Conservation (phyloP, 2,329 filamentous ascomycete species). For the Sarocladium oryzae region DNA sequence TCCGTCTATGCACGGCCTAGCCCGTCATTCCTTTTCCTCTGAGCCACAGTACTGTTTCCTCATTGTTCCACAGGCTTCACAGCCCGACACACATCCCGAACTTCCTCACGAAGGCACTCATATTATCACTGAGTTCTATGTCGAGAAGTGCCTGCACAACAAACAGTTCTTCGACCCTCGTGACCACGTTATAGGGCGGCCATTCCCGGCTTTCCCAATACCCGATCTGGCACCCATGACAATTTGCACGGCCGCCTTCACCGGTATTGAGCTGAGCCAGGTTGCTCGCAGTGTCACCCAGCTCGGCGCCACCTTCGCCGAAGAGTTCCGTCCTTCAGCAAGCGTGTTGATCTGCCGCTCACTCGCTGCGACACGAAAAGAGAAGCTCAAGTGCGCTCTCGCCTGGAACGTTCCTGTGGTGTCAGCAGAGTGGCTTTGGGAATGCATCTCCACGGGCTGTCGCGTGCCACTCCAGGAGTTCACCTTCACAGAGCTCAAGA, state of each 20-base stretch:
- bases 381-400: slow-evolving; percentile 73
- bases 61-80: slow-evolving; percentile 47
- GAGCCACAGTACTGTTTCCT: slow-evolving; percentile 38
- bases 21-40: slow-evolving; percentile 21
- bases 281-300: slow-evolving; percentile 69
- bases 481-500: slow-evolving; percentile 40
- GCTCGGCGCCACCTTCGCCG: slow-evolving; percentile 74
- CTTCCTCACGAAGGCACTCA: slow-evolving; percentile 31
- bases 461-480: slow-evolving; percentile 39
- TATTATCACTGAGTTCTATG: slow-evolving; percentile 82
- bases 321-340: slow-evolving; percentile 64
- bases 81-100: slow-evolving; percentile 36
- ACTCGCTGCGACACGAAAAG: slow-evolving; percentile 49
- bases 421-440: slow-evolving; percentile 75
- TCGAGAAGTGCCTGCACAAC: slow-evolving; percentile 79
- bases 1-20: slow-evolving; percentile 34
- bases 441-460: slow-evolving; percentile 58
- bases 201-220: slow-evolving; percentile 67
- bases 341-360: slow-evolving; percentile 71
- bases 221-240: slow-evolving; percentile 61
- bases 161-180: slow-evolving; percentile 65
- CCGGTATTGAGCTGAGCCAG: slow-evolving; percentile 78
- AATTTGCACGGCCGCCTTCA: slow-evolving; percentile 77
- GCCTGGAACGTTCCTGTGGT: slow-evolving; percentile 78
- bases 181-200: slow-evolving; percentile 66